A percentile compares a stretch with the other conserved stretches of the same genome.
Conservation (phyloP, 164 flowering plant genomes). For the Chloranthus sessilifolius region DNA sequence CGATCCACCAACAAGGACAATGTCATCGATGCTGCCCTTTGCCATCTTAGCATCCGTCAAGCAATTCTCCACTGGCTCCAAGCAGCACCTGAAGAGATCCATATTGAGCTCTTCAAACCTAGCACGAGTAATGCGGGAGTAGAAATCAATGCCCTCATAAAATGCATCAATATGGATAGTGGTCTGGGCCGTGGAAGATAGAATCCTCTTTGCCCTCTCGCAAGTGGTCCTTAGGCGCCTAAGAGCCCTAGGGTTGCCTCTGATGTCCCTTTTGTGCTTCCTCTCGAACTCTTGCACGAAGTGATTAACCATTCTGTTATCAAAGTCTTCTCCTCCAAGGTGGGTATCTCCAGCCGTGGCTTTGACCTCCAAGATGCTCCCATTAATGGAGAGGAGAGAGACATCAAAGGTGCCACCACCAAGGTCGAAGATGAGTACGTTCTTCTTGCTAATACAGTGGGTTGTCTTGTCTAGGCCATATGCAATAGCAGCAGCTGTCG, state of each 20-base stretch:
- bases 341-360: conserved; percentile 45
- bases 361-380: conserved; percentile 37
- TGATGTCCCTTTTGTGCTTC: conserved; percentile 34
- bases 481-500: conserved; percentile 53
- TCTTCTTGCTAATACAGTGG: conserved; percentile 30
- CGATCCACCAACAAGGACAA: conserved; percentile 49
- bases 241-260: conserved; percentile 25
- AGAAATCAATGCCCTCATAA: conserved; percentile 35
- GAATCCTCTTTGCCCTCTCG: conserved; percentile 31
- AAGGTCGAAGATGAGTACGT: conserved; percentile 32
- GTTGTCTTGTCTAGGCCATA: conserved; percentile 45
- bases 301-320: conserved; percentile 33
- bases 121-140: conserved; percentile 30
- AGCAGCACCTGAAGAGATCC: conserved; percentile 31
- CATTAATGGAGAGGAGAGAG: conserved; percentile 34
- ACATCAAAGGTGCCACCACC: conserved; percentile 57
- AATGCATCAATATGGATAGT: conserved; percentile 38
- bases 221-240: conserved; percentile 30
- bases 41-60: conserved; percentile 33
- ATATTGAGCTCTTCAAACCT: conserved; percentile 35
- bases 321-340: conserved; percentile 39
- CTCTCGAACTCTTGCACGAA: conserved; percentile 34
- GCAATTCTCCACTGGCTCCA: conserved; percentile 38
- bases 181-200: conserved; percentile 30
- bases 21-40: conserved; percentile 32